Conservation (phyloP, 129 eudicot genomes). For the Cynara cardunculus region DNA sequence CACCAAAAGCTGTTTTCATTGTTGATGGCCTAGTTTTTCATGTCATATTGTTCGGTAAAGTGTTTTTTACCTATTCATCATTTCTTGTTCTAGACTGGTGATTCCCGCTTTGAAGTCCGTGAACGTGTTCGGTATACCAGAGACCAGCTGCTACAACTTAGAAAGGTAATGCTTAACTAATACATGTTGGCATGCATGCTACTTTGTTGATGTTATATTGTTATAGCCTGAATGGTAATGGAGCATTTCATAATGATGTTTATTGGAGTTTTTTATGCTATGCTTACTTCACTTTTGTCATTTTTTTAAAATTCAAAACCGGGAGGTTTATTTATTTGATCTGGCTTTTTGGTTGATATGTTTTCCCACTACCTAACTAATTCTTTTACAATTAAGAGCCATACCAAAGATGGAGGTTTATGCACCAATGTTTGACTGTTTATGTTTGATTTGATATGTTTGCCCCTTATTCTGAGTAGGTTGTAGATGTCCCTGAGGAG, state of each 20-base stretch:
- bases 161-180: slow-evolving; percentile 47
- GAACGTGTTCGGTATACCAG: slow-evolving; percentile 60
- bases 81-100: slow-evolving; percentile 44
- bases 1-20: background rate
- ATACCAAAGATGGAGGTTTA: background rate
- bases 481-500: slow-evolving; percentile 40
- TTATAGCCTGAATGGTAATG: background rate
- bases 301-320: background rate
- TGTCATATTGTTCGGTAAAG: background rate
- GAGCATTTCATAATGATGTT: background rate
- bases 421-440: background rate
- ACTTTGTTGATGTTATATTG: background rate
- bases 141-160: slow-evolving; percentile 62
- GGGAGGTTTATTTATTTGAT: background rate
- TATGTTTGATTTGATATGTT: background rate
- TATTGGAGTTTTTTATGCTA: background rate
- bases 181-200: background rate
- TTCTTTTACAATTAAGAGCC: background rate
- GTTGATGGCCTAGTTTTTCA: background rate
- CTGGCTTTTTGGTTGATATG: background rate
- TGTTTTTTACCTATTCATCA: background rate
- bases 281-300: background rate
- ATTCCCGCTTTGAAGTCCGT: slow-evolving; percentile 55
- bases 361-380: background rate
- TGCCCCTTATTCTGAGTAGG: slow-evolving; percentile 18